Conservation (phyloP, 768 basidiomycete species). For the Leccinum imitatum region DNA sequence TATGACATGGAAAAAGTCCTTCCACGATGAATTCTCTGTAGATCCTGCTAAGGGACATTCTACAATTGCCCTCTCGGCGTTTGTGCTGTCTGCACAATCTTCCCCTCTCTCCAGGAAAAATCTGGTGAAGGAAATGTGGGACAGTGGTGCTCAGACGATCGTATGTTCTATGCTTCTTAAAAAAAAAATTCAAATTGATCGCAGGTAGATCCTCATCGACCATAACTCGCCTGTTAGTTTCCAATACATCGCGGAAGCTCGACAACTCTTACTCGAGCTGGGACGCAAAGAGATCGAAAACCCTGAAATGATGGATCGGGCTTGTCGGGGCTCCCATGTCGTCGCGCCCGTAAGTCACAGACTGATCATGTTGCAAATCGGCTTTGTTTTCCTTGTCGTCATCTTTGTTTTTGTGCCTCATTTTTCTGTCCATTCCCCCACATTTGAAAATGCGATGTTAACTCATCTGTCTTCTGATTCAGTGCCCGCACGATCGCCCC, state of each 20-base stretch:
- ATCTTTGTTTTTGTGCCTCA: not conserved
- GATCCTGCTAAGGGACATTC: constrained; percentile 43
- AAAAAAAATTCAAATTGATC: constrained; percentile 12
- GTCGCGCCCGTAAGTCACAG: constrained; percentile 74
- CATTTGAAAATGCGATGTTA: constrained; percentile 18
- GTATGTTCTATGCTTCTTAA: constrained; percentile 36
- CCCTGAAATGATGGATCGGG: constrained; percentile 35
- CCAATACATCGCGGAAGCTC: constrained; percentile 70
- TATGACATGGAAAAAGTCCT: constrained; percentile 56
- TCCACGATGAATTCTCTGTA: constrained; percentile 47
- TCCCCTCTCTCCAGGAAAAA: constrained; percentile 59
- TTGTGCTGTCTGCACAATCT: constrained; percentile 75
- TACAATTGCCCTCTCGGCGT: constrained; percentile 79
- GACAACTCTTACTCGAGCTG: constrained; percentile 66
- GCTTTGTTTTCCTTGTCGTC: not conserved
- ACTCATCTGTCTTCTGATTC: constrained; percentile 9
- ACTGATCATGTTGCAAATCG: not conserved
- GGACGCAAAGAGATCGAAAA: constrained; percentile 61
- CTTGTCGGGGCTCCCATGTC: constrained; percentile 68
- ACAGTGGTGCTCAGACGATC: constrained; percentile 82
- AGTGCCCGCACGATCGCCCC: constrained; percentile 89
- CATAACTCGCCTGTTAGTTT: constrained; percentile 77
- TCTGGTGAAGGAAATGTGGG: constrained; percentile 85
- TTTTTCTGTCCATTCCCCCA: constrained; percentile 10
- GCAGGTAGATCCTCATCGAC: constrained; percentile 76